phyloP scores from a whole-genome alignment of 192 early-diverging fungal genomes.

The Coemansia sp. region DNA sequence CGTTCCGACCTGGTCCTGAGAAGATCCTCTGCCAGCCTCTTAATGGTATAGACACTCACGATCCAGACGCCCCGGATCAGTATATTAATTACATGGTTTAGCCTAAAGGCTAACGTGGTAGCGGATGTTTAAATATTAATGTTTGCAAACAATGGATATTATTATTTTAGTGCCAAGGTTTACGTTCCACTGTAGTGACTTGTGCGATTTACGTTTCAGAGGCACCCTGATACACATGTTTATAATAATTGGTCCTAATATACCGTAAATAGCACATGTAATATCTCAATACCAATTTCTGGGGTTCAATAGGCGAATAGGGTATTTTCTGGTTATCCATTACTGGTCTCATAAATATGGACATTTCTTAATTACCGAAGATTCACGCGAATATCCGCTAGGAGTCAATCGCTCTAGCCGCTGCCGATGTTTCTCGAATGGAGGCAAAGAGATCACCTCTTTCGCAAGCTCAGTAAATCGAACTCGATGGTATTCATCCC shows the following conservation, averaged over 20 bases:
- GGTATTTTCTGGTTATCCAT: no score
- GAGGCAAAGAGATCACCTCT: neutral
- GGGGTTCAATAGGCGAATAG: no score
- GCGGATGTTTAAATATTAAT: no score
- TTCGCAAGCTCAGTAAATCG: neutral
- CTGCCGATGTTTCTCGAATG: neutral
- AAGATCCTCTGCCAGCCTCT: slow-evolving; percentile 47
- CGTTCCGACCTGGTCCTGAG: slow-evolving; percentile 29
- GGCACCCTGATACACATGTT: no score
- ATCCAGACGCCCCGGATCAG: slow-evolving; percentile 14
- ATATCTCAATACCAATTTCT: no score
- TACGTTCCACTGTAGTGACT: neutral
- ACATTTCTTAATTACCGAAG: neutral
- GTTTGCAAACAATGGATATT: no score
- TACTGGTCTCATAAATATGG: neutral
- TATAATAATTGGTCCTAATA: no score
- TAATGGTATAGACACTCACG: slow-evolving; percentile 12
- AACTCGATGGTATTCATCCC: no score
- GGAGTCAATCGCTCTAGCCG: neutral
- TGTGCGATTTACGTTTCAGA: no score
- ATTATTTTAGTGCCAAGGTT: slow-evolving; percentile 2
- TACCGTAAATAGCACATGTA: no score
- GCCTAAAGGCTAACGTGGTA: no score
- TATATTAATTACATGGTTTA: no score
- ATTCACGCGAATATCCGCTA: neutral